These are phyloP conservation scores for carrot (Daucus carota) DNA, from an alignment of 129 eudicot species.

Conservation along the genomic window DNA sequence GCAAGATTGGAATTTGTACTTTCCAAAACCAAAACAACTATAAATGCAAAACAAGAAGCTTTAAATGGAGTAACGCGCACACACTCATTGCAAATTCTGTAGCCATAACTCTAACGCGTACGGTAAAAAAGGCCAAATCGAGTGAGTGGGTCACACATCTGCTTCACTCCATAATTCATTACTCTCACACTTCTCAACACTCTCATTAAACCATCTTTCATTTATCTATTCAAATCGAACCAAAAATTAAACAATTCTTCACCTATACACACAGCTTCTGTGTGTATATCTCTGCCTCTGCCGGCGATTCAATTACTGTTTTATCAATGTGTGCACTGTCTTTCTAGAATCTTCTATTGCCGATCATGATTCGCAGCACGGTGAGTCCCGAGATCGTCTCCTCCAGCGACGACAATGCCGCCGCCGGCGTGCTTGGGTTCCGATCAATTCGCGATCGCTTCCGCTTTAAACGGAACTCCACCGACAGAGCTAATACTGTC, in stretches of 20 bases:
- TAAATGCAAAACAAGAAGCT: not conserved
- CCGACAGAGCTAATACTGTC: not conserved
- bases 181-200: not conserved
- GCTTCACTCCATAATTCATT: not conserved
- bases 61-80: not conserved
- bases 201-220: not conserved
- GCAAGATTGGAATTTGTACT: no score
- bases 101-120: not conserved
- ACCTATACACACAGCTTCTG: not conserved
- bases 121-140: not conserved
- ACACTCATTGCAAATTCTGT: not conserved
- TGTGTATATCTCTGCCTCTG: no score
- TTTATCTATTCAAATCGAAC: no score
- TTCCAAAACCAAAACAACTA: no score
- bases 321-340: not conserved
- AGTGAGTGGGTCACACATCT: not conserved
- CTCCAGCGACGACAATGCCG: conserved; percentile 30
- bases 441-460: conserved; percentile 68
- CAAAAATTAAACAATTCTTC: no score
- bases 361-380: conserved; percentile 21
- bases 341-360: not conserved
- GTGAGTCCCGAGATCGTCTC: conserved; percentile 16
- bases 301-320: no score
- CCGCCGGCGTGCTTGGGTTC: conserved; percentile 22
- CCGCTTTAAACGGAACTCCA: conserved; percentile 62